Percentiles rank a stretch among this genome's conserved stretches.
Conservation (phyloP, 306 rosid genomes). For the Quillaja saponaria region DNA sequence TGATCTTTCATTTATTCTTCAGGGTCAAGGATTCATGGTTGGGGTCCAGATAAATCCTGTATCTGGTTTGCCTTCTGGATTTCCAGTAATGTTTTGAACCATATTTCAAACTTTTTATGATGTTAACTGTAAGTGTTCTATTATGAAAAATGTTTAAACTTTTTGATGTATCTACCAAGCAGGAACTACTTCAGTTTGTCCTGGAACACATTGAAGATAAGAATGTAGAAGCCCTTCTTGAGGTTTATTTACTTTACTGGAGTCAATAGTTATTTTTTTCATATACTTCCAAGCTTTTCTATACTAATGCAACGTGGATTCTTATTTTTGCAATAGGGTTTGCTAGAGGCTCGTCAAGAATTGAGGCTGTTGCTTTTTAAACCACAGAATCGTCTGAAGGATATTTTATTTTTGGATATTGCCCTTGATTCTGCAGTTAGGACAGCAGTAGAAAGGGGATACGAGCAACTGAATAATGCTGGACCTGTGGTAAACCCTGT, state of each 20-base stretch:
- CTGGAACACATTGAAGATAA: constrained; percentile 72
- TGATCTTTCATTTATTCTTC: constrained; percentile 34
- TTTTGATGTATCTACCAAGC: constrained; percentile 29
- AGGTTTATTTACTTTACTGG: constrained; percentile 56
- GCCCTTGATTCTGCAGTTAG: constrained; percentile 97
- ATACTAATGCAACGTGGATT: constrained; percentile 4
- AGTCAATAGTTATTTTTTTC: constrained; percentile 11
- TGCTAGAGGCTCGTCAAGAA: constrained; percentile 94
- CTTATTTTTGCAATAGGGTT: constrained; percentile 50
- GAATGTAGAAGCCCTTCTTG: constrained; percentile 74
- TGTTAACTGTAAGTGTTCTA: constrained; percentile 25
- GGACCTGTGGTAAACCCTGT: constrained; percentile 68
- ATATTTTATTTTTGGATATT: constrained; percentile 89
- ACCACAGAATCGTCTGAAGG: constrained; percentile 80
- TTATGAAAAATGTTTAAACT: constrained; percentile 19
- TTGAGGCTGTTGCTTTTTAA: constrained; percentile 66
- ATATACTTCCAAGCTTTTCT: constrained; percentile 20
- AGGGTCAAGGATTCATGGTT: constrained; percentile 99
- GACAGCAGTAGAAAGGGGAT: constrained; percentile 90
- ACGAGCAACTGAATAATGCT: constrained; percentile 75
- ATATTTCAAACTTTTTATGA: constrained; percentile 26
- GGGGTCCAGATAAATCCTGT: constrained; percentile 92
- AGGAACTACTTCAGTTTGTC: constrained; percentile 73
- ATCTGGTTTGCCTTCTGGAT: constrained; percentile 86
- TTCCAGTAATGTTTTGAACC: constrained; percentile 61